Base-by-base conservation (phyloP, 768 basidiomycete genomes). In the Boletus rex-veris region DNA sequence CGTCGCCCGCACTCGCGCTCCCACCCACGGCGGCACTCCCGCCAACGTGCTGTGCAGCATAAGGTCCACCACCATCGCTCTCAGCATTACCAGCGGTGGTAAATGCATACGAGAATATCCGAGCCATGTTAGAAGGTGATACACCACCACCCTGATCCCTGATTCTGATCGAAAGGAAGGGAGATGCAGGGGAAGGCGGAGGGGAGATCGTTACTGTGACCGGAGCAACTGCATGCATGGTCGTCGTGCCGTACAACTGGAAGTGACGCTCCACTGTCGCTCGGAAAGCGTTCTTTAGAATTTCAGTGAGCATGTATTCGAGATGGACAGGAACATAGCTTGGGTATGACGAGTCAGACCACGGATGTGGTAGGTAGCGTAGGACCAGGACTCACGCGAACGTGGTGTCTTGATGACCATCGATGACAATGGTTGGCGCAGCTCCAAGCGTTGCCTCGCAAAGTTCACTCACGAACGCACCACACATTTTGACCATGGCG, bases 41-140 rank as follows among this genome's bases (percentile, higher is more conserved):
- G 18, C 88, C 84, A n/a, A 89, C 72, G 58, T 88, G 80, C 63
- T 91, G 85, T 40, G 87, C 86, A 40, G 86, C 87, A 58, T 90
- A 90, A 2, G 90, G 89, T 0, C 88, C 89, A 31, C 82, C 86
- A 10, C 73, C 80, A 9, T 68, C 65, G 41, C 77, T 74, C 19
- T 74, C 75, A 6, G 65, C 59, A 40, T 78, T 73, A 7, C 84
- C 86, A 4, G 90, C 91, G 5, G 92, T 93, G 5, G 92, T 93
- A 67, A 93, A 95, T 7, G 90, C 90, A 68, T 95, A 95, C 16
- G 91, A 92, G 71, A 95, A 95, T 52, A 95, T 88, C 42, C 83
- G 80, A 18, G 79, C 74, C 78, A 93, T 81, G 67, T 93, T 82
- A 10, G 78, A 73, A 3, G 84, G 84, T 0, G 85, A 78, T 31